phyloP scores from a whole-genome alignment of 2,329 filamentous ascomycete species.

The Rhynchosporium agropyri region DNA sequence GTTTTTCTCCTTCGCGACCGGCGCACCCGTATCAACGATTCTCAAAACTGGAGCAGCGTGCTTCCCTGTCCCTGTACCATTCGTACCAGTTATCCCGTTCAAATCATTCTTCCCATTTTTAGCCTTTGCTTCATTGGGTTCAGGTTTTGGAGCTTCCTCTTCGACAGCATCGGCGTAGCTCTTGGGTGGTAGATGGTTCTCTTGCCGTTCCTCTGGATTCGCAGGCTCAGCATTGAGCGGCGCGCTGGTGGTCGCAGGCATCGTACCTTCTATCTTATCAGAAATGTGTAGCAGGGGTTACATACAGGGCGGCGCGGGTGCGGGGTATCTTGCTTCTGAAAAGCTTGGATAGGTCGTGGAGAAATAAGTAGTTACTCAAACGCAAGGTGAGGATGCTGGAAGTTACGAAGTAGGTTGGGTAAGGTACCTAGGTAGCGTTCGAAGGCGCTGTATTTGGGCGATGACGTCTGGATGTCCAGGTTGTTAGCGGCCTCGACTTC shows the following conservation, averaged over 20 bases:
- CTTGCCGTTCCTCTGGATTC: slow-evolving; percentile 40
- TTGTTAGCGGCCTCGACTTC: background rate
- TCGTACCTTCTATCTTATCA: slow-evolving; percentile 12
- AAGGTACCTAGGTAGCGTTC: background rate
- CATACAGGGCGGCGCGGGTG: background rate
- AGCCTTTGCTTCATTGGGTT: slow-evolving; percentile 17
- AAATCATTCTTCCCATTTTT: slow-evolving; percentile 20
- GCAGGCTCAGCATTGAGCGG: slow-evolving; percentile 41
- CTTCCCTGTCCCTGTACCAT: slow-evolving; percentile 11
- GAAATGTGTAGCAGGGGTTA: slow-evolving; percentile 3
- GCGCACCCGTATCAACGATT: slow-evolving; percentile 35
- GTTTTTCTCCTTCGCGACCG: slow-evolving; percentile 22
- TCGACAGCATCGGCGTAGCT: slow-evolving; percentile 45
- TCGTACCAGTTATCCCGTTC: slow-evolving; percentile 17
- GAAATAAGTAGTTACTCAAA: background rate
- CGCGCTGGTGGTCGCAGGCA: slow-evolving; percentile 27
- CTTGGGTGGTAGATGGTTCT: slow-evolving; percentile 44
- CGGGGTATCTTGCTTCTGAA: background rate
- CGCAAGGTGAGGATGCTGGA: background rate
- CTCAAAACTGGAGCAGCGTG: slow-evolving; percentile 36
- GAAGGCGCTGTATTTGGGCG: background rate
- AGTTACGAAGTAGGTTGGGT: too few relatives aligned
- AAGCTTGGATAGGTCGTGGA: slow-evolving; percentile 4
- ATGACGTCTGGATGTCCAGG: slow-evolving; percentile 7
- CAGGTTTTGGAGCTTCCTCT: slow-evolving; percentile 27